phyloP scores from a whole-genome alignment of 2,329 filamentous ascomycete genomes.

The Alternaria arbusti region DNA sequence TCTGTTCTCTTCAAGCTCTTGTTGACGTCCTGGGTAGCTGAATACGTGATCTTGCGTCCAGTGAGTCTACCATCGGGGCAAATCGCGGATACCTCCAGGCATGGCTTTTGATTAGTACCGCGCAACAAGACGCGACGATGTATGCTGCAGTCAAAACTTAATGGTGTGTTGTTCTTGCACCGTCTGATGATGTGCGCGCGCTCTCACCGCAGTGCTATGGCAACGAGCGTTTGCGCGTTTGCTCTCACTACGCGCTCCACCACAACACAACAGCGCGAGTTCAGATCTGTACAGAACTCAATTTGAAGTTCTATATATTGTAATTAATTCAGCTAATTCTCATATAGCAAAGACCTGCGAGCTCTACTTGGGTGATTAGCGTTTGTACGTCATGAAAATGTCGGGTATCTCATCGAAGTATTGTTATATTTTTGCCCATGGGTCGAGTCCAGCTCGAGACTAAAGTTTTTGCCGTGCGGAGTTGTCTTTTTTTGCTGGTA shows the following conservation, averaged over 20 bases:
- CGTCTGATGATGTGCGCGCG: background rate
- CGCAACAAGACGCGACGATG: too few relatives aligned
- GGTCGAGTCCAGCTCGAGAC: background rate
- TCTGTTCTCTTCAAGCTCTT: too few relatives aligned
- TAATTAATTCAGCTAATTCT: background rate
- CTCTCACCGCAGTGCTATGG: background rate
- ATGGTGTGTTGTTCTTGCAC: too few relatives aligned
- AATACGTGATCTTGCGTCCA: background rate
- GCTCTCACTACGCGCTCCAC: background rate
- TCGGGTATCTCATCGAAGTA: background rate
- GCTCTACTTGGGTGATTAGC: background rate
- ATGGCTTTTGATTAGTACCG: background rate
- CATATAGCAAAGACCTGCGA: background rate
- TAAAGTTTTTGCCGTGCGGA: too few relatives aligned
- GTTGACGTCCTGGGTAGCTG: too few relatives aligned
- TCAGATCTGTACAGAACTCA: background rate
- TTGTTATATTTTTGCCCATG: background rate
- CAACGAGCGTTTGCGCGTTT: background rate
- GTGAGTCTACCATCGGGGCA: background rate
- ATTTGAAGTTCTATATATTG: background rate
- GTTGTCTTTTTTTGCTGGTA: background rate
- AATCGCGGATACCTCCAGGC: background rate
- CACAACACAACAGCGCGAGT: background rate
- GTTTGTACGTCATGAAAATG: background rate
- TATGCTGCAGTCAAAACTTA: too few relatives aligned